Conservation (phyloP, 768 basidiomycete genomes). For the Ephemerocybe angulata region DNA sequence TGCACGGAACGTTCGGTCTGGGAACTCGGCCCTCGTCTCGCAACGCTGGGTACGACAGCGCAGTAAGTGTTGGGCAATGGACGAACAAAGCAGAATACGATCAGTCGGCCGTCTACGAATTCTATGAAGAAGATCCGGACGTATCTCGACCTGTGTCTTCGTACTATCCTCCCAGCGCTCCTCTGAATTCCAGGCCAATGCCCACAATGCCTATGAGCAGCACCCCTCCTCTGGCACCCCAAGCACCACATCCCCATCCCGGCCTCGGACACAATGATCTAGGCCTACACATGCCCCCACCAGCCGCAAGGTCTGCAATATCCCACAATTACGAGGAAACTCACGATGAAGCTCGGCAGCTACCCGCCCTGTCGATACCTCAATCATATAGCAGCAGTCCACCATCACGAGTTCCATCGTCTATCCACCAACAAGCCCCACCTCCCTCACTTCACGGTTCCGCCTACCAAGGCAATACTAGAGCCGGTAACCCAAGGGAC, state of each 20-base stretch:
- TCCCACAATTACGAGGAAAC: neutral
- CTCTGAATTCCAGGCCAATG: neutral
- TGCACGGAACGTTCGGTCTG: neutral
- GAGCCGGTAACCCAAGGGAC: too few relatives aligned
- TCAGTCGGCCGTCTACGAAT: neutral
- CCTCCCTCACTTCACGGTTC: too few relatives aligned
- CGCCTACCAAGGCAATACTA: too few relatives aligned
- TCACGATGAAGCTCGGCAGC: neutral
- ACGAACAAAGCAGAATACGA: conserved; percentile 1
- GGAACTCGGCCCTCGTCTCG: neutral
- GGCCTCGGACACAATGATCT: neutral
- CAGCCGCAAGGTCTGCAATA: neutral
- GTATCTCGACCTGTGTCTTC: neutral
- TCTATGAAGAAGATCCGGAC: conserved; percentile 1
- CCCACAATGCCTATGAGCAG: neutral
- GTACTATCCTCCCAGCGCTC: neutral
- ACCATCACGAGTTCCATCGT: too few relatives aligned
- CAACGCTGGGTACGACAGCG: neutral
- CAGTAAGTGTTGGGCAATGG: neutral
- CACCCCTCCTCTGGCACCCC: neutral
- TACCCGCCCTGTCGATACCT: neutral
- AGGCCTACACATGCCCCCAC: neutral
- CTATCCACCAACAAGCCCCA: neutral
- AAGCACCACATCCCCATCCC: neutral
- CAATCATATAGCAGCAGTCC: neutral